These are phyloP conservation scores for Thuja plicata DNA, from an alignment of 83 land plant species.

Conservation along the genomic window DNA sequence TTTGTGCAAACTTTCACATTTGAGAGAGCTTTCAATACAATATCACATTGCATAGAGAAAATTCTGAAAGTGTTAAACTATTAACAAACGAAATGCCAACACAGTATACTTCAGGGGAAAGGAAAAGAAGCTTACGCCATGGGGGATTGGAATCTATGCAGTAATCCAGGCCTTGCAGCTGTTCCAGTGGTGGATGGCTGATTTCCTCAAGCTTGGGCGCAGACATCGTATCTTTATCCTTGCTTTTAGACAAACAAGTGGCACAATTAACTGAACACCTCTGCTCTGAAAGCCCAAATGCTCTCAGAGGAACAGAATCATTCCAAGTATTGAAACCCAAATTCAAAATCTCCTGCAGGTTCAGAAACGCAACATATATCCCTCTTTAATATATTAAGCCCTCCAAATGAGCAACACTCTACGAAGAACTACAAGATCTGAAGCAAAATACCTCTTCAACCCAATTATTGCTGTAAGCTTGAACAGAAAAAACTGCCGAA, in stretches of 20 bases:
- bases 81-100: slow-evolving; percentile 11
- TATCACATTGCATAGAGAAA: background rate
- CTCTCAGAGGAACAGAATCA: background rate
- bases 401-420: background rate
- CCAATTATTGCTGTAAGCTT: background rate
- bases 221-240: background rate
- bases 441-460: background rate
- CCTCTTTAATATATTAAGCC: background rate
- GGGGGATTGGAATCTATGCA: slow-evolving; percentile 93
- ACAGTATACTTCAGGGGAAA: slow-evolving; percentile 14
- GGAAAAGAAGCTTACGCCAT: slow-evolving; percentile 55
- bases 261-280: background rate
- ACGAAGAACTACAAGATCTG: background rate
- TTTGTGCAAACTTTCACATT: background rate
- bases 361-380: background rate
- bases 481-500: background rate
- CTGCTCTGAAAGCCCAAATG: background rate
- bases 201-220: slow-evolving; percentile 42
- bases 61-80: background rate
- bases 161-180: slow-evolving; percentile 88
- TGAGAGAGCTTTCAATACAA: background rate
- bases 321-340: background rate
- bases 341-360: background rate
- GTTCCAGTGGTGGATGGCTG: slow-evolving; percentile 80
- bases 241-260: background rate